phyloP scores from a whole-genome alignment of 306 rosid species.

The Casuarina equisetifolia region DNA sequence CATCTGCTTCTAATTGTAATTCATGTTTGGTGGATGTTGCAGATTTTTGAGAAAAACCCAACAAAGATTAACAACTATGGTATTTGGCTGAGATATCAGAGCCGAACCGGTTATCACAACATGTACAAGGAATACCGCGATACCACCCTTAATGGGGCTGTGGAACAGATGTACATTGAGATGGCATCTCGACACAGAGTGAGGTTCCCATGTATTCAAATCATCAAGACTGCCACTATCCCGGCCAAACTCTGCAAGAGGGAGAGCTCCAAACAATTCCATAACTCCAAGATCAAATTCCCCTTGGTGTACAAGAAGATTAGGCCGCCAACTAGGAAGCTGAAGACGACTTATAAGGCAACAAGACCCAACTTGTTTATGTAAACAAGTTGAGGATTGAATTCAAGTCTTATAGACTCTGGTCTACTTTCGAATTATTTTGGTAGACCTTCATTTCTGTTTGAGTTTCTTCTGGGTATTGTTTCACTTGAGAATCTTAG shows the following conservation, averaged over 20 bases:
- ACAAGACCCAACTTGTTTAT: slow-evolving; percentile 81
- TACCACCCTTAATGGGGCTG: slow-evolving; percentile 83
- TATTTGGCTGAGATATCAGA: slow-evolving; percentile 85
- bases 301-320: slow-evolving; percentile 81
- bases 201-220: slow-evolving; percentile 81
- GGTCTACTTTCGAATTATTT: slow-evolving; percentile 12
- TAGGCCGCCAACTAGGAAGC: slow-evolving; percentile 82
- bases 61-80: slow-evolving; percentile 83
- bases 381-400: slow-evolving; percentile 36
- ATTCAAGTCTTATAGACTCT: slow-evolving; percentile 14
- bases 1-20: not conserved
- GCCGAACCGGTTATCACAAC: slow-evolving; percentile 91
- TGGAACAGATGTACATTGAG: slow-evolving; percentile 75
- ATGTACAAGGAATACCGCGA: slow-evolving; percentile 94
- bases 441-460: not conserved
- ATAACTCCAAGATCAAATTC: slow-evolving; percentile 83
- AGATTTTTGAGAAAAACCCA: slow-evolving; percentile 93
- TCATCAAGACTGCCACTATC: slow-evolving; percentile 81
- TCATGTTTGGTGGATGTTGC: not conserved
- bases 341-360: slow-evolving; percentile 93
- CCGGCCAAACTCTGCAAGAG: slow-evolving; percentile 89
- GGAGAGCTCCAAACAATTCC: slow-evolving; percentile 88
- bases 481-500: slow-evolving; percentile 8
- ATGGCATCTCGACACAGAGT: slow-evolving; percentile 96
- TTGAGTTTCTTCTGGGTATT: not conserved